Base-by-base conservation (phyloP, 306 rosid genomes). In the Vicia sativa region DNA sequence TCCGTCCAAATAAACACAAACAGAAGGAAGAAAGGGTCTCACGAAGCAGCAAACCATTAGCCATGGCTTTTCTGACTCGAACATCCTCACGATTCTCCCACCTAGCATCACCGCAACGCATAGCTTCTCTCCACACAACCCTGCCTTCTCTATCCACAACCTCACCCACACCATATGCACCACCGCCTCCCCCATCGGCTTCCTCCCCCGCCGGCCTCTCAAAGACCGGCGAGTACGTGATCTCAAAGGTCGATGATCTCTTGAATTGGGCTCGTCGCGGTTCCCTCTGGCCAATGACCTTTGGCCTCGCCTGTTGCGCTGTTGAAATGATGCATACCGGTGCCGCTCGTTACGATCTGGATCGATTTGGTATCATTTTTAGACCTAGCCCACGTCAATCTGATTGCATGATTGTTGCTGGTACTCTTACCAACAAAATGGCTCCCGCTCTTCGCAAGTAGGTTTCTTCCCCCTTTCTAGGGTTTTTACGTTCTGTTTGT, bases 311-410 rank as follows among this genome's bases (percentile, higher is more conserved):
- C 9, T 95, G 99, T 73, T 95, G 99, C 83, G 99, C 99, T 55
- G 99, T 90, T 13, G 99, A 95, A 78, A 95, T 95, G 97, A 95
- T 95, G 99, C 99, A 95, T 79, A 87, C 99, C 2, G 97, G 99
- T 13, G 95, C 88, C 7, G 79, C 96, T 38, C 95, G 99, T 44
- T 95, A 95, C 83, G 99, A 95, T 78, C 88, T 95, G 31, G 97
- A 95, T 44, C 86, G 99, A 4, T 95, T 90, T 75, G 99, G 99
- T 0, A 80, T 95, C 77, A 90, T 95, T 76, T 95, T 90, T 82
- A 75, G 99, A 77, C 99, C 99, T 54, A 95, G 99, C 68, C 99
- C 99, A 2, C 85, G 99, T 62, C 97, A 95, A 64, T 95, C 97
- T 9, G 97, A 95, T 54, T 88, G 96, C 14, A 95, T 95, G 96